phyloP scores from a whole-genome alignment of 495 filamentous ascomycete genomes.

The Bombardia bombarda region DNA sequence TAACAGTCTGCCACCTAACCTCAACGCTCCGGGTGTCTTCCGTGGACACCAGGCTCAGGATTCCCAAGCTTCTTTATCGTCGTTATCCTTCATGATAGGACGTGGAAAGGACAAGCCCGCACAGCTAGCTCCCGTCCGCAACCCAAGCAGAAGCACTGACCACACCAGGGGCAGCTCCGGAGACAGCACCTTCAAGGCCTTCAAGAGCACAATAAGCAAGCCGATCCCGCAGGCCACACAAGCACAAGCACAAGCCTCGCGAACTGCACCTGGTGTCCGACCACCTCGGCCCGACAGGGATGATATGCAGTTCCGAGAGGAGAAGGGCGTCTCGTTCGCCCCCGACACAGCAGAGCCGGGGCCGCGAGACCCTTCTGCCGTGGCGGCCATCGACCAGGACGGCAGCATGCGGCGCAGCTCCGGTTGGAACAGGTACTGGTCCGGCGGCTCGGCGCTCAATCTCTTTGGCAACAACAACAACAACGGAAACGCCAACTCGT shows the following conservation, averaged over 20 bases:
- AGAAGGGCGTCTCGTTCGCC: slow-evolving; percentile 35
- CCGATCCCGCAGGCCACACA: slow-evolving; percentile 36
- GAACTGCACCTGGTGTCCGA: too few relatives aligned
- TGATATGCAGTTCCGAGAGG: slow-evolving; percentile 26
- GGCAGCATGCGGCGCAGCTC: slow-evolving; percentile 42
- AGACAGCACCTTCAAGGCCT: slow-evolving; percentile 42
- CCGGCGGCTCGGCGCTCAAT: slow-evolving; percentile 40
- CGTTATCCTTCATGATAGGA: slow-evolving; percentile 49
- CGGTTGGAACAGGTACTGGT: slow-evolving; percentile 56
- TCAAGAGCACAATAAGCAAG: slow-evolving; percentile 47
- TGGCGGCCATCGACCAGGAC: slow-evolving; percentile 12
- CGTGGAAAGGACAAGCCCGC: slow-evolving; percentile 34
- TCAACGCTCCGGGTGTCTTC: slow-evolving; percentile 24
- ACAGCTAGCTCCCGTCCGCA: slow-evolving; percentile 27
- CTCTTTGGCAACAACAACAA: slow-evolving; percentile 12
- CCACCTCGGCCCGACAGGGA: slow-evolving; percentile 9
- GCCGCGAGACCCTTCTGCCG: slow-evolving; percentile 20
- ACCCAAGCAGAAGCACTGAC: slow-evolving; percentile 41
- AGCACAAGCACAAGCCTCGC: too few relatives aligned
- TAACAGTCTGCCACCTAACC: slow-evolving; percentile 46
- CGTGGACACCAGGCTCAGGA: slow-evolving; percentile 37
- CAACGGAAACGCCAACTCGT: slow-evolving; percentile 1
- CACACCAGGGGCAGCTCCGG: slow-evolving; percentile 33
- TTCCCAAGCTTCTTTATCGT: slow-evolving; percentile 44
- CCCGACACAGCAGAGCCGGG: slow-evolving; percentile 27